phyloP scores from a whole-genome alignment of 345 rosid species.

The Eucalyptus decipiens region DNA sequence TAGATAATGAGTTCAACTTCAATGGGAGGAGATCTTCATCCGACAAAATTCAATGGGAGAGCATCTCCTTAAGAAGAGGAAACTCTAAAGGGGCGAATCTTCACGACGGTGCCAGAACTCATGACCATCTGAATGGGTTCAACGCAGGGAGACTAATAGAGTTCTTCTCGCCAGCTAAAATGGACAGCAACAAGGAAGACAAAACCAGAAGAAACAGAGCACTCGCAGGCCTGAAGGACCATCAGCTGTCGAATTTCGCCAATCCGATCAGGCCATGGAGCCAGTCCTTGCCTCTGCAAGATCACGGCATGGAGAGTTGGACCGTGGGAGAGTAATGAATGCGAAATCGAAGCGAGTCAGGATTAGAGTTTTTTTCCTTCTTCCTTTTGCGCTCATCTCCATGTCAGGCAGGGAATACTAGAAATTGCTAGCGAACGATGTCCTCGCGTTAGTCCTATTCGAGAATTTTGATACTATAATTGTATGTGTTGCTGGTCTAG shows the following conservation, averaged over 20 bases:
- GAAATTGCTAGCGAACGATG: neutral
- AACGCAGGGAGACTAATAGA: conserved; percentile 14
- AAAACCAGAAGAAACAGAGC: conserved; percentile 33
- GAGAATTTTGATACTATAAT: neutral
- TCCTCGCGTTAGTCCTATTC: neutral
- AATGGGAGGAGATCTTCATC: conserved; percentile 35
- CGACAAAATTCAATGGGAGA: conserved; percentile 55
- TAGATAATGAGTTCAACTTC: conserved; percentile 23
- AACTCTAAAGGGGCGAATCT: conserved; percentile 8
- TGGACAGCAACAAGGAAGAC: conserved; percentile 16
- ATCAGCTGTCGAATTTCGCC: neutral
- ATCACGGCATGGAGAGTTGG: neutral
- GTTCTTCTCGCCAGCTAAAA: conserved; percentile 10
- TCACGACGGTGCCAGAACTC: conserved; percentile 12
- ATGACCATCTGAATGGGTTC: conserved; percentile 13
- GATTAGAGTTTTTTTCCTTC: neutral
- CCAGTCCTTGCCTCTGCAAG: neutral
- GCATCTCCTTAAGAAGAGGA: conserved; percentile 27
- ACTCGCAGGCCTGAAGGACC: conserved; percentile 40
- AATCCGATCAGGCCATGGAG: neutral
- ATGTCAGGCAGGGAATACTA: neutral
- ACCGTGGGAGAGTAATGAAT: neutral
- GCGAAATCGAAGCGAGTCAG: neutral
- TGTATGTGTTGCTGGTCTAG: no score
- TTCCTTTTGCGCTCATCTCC: neutral